Conservation (phyloP, 352 stramenopile genomes). For the Phytophthora syringae region DNA sequence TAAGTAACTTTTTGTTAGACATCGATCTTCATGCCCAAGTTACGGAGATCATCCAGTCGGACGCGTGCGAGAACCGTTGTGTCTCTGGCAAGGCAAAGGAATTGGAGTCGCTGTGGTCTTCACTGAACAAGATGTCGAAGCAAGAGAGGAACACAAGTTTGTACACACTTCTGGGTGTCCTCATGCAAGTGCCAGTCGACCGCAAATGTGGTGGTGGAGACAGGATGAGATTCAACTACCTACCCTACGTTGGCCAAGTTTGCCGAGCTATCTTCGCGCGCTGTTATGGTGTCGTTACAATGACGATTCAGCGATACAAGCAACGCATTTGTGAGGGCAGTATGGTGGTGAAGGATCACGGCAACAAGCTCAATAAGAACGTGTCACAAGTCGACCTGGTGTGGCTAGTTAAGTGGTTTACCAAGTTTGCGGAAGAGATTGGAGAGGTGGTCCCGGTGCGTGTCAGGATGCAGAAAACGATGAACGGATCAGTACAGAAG, state of each 20-base stretch:
- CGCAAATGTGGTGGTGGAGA: neutral
- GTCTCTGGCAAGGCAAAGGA: too few relatives aligned
- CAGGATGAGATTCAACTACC: too few relatives aligned
- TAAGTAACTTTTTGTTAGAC: too few relatives aligned
- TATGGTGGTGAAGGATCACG: neutral
- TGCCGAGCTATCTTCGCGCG: too few relatives aligned
- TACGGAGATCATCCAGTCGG: too few relatives aligned
- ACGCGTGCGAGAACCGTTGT: too few relatives aligned
- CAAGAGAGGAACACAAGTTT: too few relatives aligned
- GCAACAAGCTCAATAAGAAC: conserved; percentile 18
- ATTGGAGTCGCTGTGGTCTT: too few relatives aligned
- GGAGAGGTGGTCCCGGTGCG: conserved; percentile 11
- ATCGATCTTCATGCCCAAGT: too few relatives aligned
- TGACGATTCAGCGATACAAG: conserved; percentile 11
- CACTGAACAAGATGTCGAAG: too few relatives aligned
- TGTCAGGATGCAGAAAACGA: conserved; percentile 6
- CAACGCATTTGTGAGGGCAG: neutral
- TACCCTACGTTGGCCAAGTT: too few relatives aligned
- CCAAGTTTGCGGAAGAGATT: neutral
- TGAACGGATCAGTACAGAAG: neutral
- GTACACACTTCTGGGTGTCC: conserved; percentile 4
- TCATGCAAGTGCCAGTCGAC: conserved; percentile 10
- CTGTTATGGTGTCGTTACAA: too few relatives aligned
- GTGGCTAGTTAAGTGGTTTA: conserved; percentile 22
- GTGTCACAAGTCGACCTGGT: neutral